A percentile compares a stretch with the other conserved stretches of the same genome.
These are phyloP conservation scores for Quercus gilva DNA, from an alignment of 306 rosid species.

Conservation along the genomic window DNA sequence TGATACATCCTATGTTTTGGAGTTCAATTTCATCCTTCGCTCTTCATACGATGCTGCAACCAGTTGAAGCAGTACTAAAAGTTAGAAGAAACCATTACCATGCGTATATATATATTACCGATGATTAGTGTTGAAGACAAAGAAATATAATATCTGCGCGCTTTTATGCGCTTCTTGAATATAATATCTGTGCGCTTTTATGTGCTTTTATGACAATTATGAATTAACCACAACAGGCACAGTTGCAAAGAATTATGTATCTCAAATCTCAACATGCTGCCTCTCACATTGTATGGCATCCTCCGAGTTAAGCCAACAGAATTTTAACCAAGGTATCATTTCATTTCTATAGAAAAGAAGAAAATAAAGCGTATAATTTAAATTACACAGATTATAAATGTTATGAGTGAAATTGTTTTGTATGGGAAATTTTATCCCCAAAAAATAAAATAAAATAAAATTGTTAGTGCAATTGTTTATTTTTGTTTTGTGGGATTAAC, in stretches of 20 bases:
- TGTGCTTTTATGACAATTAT: not conserved
- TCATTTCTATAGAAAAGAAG: not conserved
- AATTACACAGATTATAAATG: too few relatives aligned
- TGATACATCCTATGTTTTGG: constrained; percentile 10
- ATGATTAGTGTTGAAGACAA: not conserved
- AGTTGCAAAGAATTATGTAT: not conserved
- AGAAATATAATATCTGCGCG: not conserved
- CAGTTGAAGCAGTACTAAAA: constrained; percentile 21
- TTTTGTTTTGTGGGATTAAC: too few relatives aligned
- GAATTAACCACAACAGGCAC: not conserved
- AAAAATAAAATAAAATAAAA: too few relatives aligned
- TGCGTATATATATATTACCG: not conserved
- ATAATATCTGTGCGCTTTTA: not conserved
- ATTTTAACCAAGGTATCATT: not conserved
- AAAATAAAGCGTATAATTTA: not conserved
- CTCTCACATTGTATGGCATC: not conserved
- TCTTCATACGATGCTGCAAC: constrained; percentile 84
- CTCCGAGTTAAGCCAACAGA: not conserved
- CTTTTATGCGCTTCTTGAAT: not conserved
- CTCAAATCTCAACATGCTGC: not conserved
- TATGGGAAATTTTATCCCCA: too few relatives aligned
- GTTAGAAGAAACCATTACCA: not conserved
- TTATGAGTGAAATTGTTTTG: too few relatives aligned
- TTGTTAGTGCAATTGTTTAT: too few relatives aligned
- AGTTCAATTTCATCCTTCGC: constrained; percentile 60